Percentiles rank a stretch among this genome's conserved stretches.
Conservation (phyloP, 805 yeast genomes). For the Kodamaea lidongshanica region DNA sequence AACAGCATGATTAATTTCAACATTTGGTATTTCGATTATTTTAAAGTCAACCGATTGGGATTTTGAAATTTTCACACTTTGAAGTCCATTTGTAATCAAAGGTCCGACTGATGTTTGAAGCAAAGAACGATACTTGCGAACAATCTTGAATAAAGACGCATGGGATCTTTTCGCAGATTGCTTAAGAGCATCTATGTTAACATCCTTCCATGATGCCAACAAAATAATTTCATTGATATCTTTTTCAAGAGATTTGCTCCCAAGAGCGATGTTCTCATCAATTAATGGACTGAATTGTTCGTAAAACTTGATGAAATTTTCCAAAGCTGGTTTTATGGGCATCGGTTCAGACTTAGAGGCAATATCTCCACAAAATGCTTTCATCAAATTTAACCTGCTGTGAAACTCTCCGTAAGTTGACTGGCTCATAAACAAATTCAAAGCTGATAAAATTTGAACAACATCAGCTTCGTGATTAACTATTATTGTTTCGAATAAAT, state of each 20-base stretch:
- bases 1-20: background rate
- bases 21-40: background rate
- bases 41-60: slow-evolving; percentile 1
- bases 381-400: slow-evolving; percentile 52
- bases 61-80: slow-evolving; percentile 6
- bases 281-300: slow-evolving; percentile 55
- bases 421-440: slow-evolving; percentile 70
- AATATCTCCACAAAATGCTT: too few species aligned
- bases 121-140: slow-evolving; percentile 70
- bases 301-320: slow-evolving; percentile 58
- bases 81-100: slow-evolving; percentile 56
- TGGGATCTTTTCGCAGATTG: slow-evolving; percentile 93
- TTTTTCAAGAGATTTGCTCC: slow-evolving; percentile 59
- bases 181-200: slow-evolving; percentile 84
- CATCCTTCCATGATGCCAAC: slow-evolving; percentile 96
- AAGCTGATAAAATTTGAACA: slow-evolving; percentile 41
- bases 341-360: too few species aligned
- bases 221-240: slow-evolving; percentile 78
- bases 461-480: slow-evolving; percentile 31
- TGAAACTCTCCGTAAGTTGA: slow-evolving; percentile 71
- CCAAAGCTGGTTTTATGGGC: slow-evolving; percentile 48
- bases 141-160: slow-evolving; percentile 70
- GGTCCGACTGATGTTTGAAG: slow-evolving; percentile 46
- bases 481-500: slow-evolving; percentile 75
- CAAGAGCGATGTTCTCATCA: slow-evolving; percentile 36